These are phyloP conservation scores for Phoma sp. DNA, from an alignment of 2,329 filamentous ascomycete genomes.

Conservation along the genomic window DNA sequence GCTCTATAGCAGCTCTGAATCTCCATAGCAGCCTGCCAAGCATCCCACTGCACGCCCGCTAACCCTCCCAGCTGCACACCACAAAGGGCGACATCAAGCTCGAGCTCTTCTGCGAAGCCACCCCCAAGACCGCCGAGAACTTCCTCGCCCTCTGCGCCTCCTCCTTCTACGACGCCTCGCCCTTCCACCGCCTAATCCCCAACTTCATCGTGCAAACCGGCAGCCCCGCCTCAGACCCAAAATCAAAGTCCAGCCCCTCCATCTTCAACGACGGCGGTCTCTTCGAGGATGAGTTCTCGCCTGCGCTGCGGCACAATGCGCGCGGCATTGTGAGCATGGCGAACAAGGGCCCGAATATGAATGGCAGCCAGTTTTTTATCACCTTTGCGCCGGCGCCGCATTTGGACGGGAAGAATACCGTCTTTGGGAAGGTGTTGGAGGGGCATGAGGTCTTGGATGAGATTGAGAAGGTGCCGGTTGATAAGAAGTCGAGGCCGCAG, in stretches of 20 bases:
- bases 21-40: too few species aligned
- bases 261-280: conserved; percentile 66
- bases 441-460: conserved; percentile 70
- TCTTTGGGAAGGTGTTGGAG: conserved; percentile 76
- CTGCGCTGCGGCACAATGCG: conserved; percentile 71
- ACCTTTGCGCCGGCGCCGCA: conserved; percentile 80
- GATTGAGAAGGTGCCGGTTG: conserved; percentile 75
- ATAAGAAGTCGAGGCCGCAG: conserved; percentile 79
- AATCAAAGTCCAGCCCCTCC: conserved; percentile 71
- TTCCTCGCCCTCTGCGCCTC: conserved; percentile 87
- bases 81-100: conserved; percentile 90
- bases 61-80: conserved; percentile 72
- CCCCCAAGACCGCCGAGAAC: conserved; percentile 92
- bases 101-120: conserved; percentile 93
- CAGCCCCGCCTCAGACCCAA: conserved; percentile 58
- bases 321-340: conserved; percentile 80
- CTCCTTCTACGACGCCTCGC: conserved; percentile 75
- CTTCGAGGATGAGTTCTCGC: conserved; percentile 84
- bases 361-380: conserved; percentile 83
- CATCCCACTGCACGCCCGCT: background rate
- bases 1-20: too few species aligned
- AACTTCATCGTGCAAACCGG: conserved; percentile 84
- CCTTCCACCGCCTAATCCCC: conserved; percentile 82
- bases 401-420: conserved; percentile 83
- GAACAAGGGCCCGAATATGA: conserved; percentile 76